A percentile compares a stretch with the other conserved stretches of the same genome.
These are phyloP conservation scores for Citrus inodora DNA, from an alignment of 345 rosid genomes.

Conservation along the genomic window DNA sequence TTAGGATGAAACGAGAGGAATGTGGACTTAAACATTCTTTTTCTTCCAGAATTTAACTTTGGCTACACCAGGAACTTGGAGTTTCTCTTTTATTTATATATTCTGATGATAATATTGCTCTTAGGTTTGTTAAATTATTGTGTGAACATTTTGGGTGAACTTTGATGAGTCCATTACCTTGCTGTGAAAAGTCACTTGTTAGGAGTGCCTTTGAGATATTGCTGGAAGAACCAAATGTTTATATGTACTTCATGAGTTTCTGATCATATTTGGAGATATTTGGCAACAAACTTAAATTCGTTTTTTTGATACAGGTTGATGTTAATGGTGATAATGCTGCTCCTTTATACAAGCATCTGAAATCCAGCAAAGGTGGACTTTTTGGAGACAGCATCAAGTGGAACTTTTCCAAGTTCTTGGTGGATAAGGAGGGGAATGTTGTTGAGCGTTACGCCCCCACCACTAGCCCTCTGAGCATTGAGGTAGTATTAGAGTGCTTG, in stretches of 20 bases:
- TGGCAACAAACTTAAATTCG: not conserved
- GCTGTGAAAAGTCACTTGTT: not conserved
- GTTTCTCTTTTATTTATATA: not conserved
- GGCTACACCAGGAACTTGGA: not conserved
- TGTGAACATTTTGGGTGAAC: not conserved
- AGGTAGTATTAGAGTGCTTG: slow-evolving; percentile 41
- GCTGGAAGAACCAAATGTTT: not conserved
- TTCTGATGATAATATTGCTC: not conserved
- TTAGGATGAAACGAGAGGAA: not conserved
- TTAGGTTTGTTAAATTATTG: not conserved
- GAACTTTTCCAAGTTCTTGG: slow-evolving; percentile 87
- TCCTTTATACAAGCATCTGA: slow-evolving; percentile 83
- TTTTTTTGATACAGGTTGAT: slow-evolving; percentile 48
- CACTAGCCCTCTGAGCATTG: slow-evolving; percentile 85
- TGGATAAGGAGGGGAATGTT: slow-evolving; percentile 70
- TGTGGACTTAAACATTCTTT: not conserved
- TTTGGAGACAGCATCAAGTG: slow-evolving; percentile 76
- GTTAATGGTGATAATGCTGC: slow-evolving; percentile 77
- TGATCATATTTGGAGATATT: not conserved
- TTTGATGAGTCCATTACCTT: not conserved
- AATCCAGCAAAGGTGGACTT: slow-evolving; percentile 75
- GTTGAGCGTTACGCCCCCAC: slow-evolving; percentile 90
- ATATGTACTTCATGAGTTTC: too few species aligned
- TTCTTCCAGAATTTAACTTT: not conserved
- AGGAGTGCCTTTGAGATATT: too few species aligned